Evolutionary conservation across 2,329 filamentous ascomycete genomes (phyloP), one percentile per base, ranked within the genome.

Genomic region (Graphilbum ipis-grandicollis): DNA sequence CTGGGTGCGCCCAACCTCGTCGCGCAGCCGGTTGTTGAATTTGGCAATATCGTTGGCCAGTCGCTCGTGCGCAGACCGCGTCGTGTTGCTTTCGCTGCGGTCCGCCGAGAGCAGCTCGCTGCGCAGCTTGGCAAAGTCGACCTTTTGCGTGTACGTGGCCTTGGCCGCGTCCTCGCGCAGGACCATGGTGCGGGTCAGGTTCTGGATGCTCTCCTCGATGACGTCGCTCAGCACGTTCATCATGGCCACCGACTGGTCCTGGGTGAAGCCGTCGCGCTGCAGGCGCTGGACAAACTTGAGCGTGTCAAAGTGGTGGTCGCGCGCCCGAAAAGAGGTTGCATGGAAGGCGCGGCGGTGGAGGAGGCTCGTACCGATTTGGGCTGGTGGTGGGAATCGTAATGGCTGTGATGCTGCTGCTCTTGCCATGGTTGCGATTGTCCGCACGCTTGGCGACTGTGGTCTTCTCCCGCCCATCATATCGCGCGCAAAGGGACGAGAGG

Each of bases 181-280:
- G 31, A 98, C 90, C 90, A 98, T 98, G 14, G 88, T 96, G 44
- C 88, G 77, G 1, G 88, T 96, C 35, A 98, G 69, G 57, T 96
- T 96, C 56, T 94, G 88, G 48, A 98, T 96, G 54, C 83, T 82
- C 37, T 98, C 90, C 55, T 96, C 83, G 46, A 98, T 94, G 9
- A 96, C 88, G 55, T 96, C 86, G 57, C 85, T 86, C 29, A 98
- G 65, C 7, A 96, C 83, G 54, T 82, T 83, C 90, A 98, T 96
- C 80, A 94, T 90, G n/a, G 90, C 88, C 19, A 84, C 85, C 3
- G 86, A 78, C 58, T 98, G 90, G 47, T 86, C 80, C 56, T 96
- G 88, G 19, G 84, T 93, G 56, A 96, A 94, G 0, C 90, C 90
- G 55, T 98, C 90, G 46, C 73, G 73, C 55, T 88, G 77, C 30